A percentile compares a stretch with the other conserved stretches of the same genome.
Evolutionary conservation across 345 rosid species (phyloP).

Genomic region (Geranium brycei): DNA sequence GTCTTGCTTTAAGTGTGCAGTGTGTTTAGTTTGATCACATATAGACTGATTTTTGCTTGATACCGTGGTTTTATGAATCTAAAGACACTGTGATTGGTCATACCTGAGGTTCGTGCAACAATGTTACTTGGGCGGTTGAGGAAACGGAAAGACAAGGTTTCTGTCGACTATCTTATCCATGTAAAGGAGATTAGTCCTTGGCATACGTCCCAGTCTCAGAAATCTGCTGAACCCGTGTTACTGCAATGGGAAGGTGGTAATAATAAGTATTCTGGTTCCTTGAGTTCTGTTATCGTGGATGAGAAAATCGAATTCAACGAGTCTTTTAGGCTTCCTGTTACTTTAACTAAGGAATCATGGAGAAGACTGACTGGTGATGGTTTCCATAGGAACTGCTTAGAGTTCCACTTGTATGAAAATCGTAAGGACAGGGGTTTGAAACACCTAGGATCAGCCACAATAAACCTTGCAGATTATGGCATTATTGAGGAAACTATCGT

Average conservation of each 20-base stretch:
- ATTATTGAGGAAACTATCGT: slow-evolving; percentile 31
- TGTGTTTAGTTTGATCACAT: no score
- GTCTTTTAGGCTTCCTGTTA: slow-evolving; percentile 43
- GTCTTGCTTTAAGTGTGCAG: not conserved
- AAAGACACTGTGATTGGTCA: slow-evolving; percentile 15
- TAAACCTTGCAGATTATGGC: slow-evolving; percentile 76
- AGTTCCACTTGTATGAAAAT: slow-evolving; percentile 56
- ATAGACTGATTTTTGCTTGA: not conserved
- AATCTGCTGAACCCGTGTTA: slow-evolving; percentile 36
- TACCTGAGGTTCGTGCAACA: slow-evolving; percentile 3
- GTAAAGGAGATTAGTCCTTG: slow-evolving; percentile 73
- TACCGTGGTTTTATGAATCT: not conserved
- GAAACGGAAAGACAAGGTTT: slow-evolving; percentile 27
- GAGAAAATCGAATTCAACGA: slow-evolving; percentile 56
- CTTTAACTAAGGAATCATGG: slow-evolving; percentile 34
- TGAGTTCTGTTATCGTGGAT: slow-evolving; percentile 32
- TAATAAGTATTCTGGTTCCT: slow-evolving; percentile 50
- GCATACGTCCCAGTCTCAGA: slow-evolving; percentile 45
- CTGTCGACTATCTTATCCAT: slow-evolving; percentile 29
- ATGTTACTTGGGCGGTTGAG: slow-evolving; percentile 55
- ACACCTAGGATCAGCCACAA: slow-evolving; percentile 59
- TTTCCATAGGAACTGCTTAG: slow-evolving; percentile 61
- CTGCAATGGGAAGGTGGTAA: slow-evolving; percentile 78
- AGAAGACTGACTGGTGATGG: slow-evolving; percentile 20
- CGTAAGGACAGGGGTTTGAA: slow-evolving; percentile 45